Percentiles rank a stretch among this genome's conserved stretches.
Evolutionary conservation across 306 rosid genomes (phyloP).

Genomic region (Acacia confusa): DNA sequence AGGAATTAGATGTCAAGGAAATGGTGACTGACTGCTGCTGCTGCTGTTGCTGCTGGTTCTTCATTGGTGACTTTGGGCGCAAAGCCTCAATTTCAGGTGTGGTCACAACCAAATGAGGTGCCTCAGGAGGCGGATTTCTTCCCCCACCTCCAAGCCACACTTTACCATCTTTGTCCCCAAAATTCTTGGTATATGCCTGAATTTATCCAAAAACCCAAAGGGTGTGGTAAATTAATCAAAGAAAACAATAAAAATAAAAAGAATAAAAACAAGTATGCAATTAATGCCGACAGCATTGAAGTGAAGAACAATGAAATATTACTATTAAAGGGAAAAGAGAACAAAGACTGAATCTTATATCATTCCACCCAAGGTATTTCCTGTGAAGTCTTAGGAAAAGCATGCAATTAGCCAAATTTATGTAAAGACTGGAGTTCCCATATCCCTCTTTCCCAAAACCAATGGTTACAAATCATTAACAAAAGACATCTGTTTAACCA

Average conservation of each 20-base stretch:
- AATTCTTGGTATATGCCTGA: constrained; percentile 80
- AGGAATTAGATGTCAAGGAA: constrained; percentile 52
- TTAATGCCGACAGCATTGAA: neutral
- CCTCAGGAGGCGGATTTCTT: constrained; percentile 94
- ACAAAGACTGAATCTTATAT: constrained; percentile 2
- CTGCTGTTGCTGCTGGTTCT: constrained; percentile 92
- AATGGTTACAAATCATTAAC: no score
- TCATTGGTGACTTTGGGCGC: constrained; percentile 98
- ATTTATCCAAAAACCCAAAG: constrained; percentile 26
- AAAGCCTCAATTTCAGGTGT: constrained; percentile 93
- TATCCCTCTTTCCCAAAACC: neutral
- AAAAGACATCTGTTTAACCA: neutral
- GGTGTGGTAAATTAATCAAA: constrained; percentile 32
- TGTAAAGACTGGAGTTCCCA: neutral
- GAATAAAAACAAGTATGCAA: neutral
- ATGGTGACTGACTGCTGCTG: constrained; percentile 72
- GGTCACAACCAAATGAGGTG: constrained; percentile 93
- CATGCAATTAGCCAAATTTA: neutral
- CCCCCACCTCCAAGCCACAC: constrained; percentile 99
- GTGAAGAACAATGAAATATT: neutral
- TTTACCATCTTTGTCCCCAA: constrained; percentile 92
- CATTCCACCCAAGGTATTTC: neutral
- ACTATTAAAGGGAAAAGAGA: neutral
- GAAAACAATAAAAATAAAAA: neutral
- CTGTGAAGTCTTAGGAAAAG: neutral